phyloP scores from a whole-genome alignment of 2,329 filamentous ascomycete species.

The Diaporthe longicolla region DNA sequence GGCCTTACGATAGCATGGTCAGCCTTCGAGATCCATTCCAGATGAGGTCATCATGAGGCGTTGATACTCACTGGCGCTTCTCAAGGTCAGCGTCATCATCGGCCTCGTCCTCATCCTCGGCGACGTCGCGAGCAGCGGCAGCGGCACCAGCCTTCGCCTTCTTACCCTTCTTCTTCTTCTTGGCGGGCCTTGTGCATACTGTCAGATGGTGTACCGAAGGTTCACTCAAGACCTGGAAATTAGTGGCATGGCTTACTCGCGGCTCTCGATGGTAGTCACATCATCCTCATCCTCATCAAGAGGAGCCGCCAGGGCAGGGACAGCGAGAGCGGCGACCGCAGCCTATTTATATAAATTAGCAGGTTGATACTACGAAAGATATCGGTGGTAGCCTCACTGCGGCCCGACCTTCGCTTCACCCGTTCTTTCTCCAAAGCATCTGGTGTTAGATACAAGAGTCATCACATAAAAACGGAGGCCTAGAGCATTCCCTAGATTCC shows the following conservation, averaged over 20 bases:
- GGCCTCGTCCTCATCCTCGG: neutral
- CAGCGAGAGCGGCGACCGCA: constrained; percentile 6
- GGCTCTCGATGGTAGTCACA: neutral
- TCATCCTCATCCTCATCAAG: neutral
- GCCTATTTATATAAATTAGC: neutral
- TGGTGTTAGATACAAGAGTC: no score
- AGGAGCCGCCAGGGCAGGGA: constrained; percentile 28
- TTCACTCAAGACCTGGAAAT: neutral
- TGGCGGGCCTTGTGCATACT: neutral
- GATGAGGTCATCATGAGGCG: neutral
- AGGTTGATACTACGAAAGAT: neutral
- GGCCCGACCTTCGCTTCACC: neutral
- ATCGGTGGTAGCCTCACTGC: neutral
- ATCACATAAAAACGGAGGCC: no score
- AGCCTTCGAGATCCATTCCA: neutral
- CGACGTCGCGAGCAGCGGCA: neutral
- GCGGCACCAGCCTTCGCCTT: neutral
- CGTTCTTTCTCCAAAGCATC: no score
- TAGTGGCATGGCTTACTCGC: neutral
- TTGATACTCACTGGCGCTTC: constrained; percentile 5
- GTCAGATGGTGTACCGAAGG: neutral
- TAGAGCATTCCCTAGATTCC: no score
- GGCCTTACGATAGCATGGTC: neutral
- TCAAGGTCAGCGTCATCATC: neutral
- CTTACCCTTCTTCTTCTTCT: constrained; percentile 14